phyloP scores from a whole-genome alignment of 2,329 filamentous ascomycete species.

The Fusarium guadeloupense region DNA sequence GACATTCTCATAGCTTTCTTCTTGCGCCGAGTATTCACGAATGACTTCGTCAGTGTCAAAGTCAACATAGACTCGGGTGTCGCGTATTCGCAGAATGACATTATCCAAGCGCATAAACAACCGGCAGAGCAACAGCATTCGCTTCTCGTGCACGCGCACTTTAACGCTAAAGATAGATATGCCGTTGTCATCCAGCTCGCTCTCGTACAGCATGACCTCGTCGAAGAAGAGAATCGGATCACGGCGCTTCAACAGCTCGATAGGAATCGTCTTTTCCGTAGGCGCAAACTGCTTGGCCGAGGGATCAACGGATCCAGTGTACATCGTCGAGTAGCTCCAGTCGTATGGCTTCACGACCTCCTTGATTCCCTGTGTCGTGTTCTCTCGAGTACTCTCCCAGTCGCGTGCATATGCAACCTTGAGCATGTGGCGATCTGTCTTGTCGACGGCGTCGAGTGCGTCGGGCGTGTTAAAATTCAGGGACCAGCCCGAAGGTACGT shows the following conservation, averaged over 20 bases:
- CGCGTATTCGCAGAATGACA: slow-evolving; percentile 85
- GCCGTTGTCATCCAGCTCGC: slow-evolving; percentile 97
- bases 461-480: slow-evolving; percentile 86
- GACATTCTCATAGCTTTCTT: slow-evolving; percentile 81
- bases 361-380: slow-evolving; percentile 86
- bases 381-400: slow-evolving; percentile 76
- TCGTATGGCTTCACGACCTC: slow-evolving; percentile 96
- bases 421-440: slow-evolving; percentile 89
- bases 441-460: slow-evolving; percentile 90
- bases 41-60: slow-evolving; percentile 82
- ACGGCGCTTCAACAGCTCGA: slow-evolving; percentile 84
- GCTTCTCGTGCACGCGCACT: slow-evolving; percentile 88
- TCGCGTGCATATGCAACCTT: slow-evolving; percentile 92
- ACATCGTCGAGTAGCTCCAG: slow-evolving; percentile 95
- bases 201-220: slow-evolving; percentile 95
- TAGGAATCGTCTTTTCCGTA: slow-evolving; percentile 69
- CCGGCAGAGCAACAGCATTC: slow-evolving; percentile 83
- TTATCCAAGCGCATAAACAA: slow-evolving; percentile 95
- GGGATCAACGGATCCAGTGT: slow-evolving; percentile 73
- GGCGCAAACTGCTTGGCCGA: slow-evolving; percentile 43
- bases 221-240: slow-evolving; percentile 98
- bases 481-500: slow-evolving; percentile 78
- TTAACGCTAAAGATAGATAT: slow-evolving; percentile 92
- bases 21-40: slow-evolving; percentile 88
- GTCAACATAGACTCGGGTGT: slow-evolving; percentile 92